Conservation (phyloP, 345 rosid species). For the Gynandropsis gynandra region DNA sequence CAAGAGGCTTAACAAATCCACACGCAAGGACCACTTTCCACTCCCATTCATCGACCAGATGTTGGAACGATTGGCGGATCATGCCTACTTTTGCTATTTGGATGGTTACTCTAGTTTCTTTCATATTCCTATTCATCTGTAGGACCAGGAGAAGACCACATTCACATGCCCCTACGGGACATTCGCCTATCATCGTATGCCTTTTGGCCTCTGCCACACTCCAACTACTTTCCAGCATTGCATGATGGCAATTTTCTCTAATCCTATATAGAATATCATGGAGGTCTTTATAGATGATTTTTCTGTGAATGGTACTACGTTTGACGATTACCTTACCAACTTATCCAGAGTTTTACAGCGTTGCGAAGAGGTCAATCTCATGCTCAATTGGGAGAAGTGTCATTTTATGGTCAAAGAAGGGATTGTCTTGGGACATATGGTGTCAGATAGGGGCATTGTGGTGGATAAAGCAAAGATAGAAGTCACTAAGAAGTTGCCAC, state of each 20-base stretch:
- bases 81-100: neutral
- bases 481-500: neutral
- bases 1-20: too few relatives aligned
- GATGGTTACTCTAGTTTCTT: neutral
- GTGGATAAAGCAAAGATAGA: neutral
- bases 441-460: neutral
- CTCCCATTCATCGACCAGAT: neutral
- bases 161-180: neutral
- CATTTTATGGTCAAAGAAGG: neutral
- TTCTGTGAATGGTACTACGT: neutral
- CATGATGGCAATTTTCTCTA: neutral
- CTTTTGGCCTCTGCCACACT: neutral
- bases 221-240: neutral
- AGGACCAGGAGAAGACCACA: neutral
- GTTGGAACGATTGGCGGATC: neutral
- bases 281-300: neutral
- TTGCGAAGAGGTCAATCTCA: neutral
- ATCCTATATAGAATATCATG: neutral
- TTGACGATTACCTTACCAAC: neutral
- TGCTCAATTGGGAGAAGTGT: neutral
- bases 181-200: neutral
- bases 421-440: neutral
- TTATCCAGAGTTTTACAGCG: neutral
- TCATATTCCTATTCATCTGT: neutral
- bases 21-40: too few relatives aligned